phyloP scores from a whole-genome alignment of 2,329 filamentous ascomycete species.

The Exophiala sideris region DNA sequence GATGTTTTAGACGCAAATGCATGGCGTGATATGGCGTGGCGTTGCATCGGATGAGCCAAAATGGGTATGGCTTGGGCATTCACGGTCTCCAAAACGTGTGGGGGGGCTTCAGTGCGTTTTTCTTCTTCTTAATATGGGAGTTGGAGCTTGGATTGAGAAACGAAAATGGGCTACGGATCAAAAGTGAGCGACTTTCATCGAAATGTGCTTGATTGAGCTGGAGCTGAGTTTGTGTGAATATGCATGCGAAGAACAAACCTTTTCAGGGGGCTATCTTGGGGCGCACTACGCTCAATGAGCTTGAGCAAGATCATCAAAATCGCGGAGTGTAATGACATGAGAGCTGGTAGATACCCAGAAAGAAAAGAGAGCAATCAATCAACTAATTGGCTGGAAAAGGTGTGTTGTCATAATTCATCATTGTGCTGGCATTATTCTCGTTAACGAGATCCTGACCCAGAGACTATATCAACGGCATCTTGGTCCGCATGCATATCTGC shows the following conservation, averaged over 20 bases:
- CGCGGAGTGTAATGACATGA: no score
- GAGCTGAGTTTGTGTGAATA: no score
- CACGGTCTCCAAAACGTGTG: not conserved
- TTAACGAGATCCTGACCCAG: slow-evolving; percentile 7
- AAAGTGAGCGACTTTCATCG: no score
- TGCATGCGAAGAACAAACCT: no score
- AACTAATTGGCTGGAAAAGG: no score
- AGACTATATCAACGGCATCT: slow-evolving; percentile 17
- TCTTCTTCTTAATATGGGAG: not conserved
- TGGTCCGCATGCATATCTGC: slow-evolving; percentile 11
- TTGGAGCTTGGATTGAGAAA: no score
- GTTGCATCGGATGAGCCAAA: not conserved
- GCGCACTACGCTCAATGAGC: no score
- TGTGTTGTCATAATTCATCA: not conserved
- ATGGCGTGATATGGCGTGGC: slow-evolving; percentile 1
- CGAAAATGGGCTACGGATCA: not conserved
- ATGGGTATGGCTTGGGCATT: not conserved
- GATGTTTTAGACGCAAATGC: not conserved
- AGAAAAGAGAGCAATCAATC: no score
- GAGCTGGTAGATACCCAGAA: no score
- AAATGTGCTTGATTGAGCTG: no score
- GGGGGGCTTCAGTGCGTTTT: not conserved
- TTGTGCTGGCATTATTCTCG: not conserved
- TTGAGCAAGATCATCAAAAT: no score
- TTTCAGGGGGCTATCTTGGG: no score